Percentiles rank a stretch among this genome's conserved stretches.
Evolutionary conservation across 805 yeast species (phyloP).

Genomic region (Starmera quercuum): DNA sequence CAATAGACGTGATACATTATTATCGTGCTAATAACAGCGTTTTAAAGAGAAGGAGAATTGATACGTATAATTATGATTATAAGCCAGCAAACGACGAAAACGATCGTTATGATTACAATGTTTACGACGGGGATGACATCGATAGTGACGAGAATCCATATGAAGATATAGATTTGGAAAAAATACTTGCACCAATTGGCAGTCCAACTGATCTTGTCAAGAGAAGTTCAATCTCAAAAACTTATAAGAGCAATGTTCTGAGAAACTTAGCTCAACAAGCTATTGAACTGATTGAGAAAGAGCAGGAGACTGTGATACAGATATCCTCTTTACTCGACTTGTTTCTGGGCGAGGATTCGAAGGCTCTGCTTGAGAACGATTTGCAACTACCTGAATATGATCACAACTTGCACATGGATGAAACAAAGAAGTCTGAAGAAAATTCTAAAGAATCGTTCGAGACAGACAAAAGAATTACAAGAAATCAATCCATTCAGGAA

Average conservation of each 20-base stretch:
- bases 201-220: conserved; percentile 73
- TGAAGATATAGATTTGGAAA: conserved; percentile 41
- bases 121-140: conserved; percentile 20
- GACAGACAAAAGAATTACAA: conserved; percentile 22
- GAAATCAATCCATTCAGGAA: conserved; percentile 22
- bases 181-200: conserved; percentile 67
- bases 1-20: conserved; percentile 17
- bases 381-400: conserved; percentile 48
- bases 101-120: conserved; percentile 6
- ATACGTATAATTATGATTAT: conserved; percentile 6
- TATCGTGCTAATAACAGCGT: conserved; percentile 24
- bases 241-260: conserved; percentile 53
- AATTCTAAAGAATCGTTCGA: conserved; percentile 10
- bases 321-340: conserved; percentile 67
- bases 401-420: conserved; percentile 6
- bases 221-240: conserved; percentile 61
- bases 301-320: conserved; percentile 69
- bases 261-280: conserved; percentile 62
- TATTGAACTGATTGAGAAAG: conserved; percentile 71
- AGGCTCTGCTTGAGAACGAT: conserved; percentile 52
- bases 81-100: conserved; percentile 4
- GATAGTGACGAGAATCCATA: conserved; percentile 38
- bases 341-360: conserved; percentile 83
- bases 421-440: conserved; percentile 5
- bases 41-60: conserved; percentile 21